These are phyloP conservation scores for Cyclocybe aegerita DNA, from an alignment of 768 basidiomycete genomes.

Conservation along the genomic window DNA sequence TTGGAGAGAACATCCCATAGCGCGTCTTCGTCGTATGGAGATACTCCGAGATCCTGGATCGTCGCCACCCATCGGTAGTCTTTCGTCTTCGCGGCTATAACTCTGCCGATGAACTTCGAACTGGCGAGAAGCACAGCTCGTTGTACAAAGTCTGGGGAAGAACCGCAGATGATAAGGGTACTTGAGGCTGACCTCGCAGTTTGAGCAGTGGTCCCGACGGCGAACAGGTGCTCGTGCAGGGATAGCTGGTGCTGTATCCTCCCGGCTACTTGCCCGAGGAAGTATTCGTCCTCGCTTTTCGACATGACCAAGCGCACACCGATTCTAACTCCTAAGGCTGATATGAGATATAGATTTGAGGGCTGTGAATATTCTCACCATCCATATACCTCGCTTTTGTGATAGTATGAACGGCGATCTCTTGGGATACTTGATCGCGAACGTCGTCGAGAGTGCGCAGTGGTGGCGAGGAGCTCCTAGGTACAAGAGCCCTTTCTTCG, in stretches of 20 bases:
- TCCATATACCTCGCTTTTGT: conserved; percentile 49
- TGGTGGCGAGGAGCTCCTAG: conserved; percentile 9
- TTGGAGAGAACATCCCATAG: conserved; percentile 73
- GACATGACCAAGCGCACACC: conserved; percentile 63
- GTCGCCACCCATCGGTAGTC: conserved; percentile 39
- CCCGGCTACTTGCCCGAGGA: conserved; percentile 54
- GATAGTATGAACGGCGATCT: conserved; percentile 54
- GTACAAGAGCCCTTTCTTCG: conserved; percentile 18
- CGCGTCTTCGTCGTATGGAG: conserved; percentile 62
- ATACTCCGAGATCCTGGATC: conserved; percentile 53
- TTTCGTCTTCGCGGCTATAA: conserved; percentile 35
- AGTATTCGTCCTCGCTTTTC: conserved; percentile 53
- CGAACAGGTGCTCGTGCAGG: conserved; percentile 49
- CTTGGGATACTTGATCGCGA: conserved; percentile 56
- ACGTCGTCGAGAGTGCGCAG: conserved; percentile 60
- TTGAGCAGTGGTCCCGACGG: conserved; percentile 48
- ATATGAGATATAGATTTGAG: background rate
- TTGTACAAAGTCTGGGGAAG: conserved; percentile 56
- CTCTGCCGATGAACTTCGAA: conserved; percentile 69
- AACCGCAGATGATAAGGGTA: conserved; percentile 58
- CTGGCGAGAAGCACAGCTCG: conserved; percentile 63
- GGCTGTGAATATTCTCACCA: conserved; percentile 24
- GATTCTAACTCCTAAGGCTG: conserved; percentile 42
- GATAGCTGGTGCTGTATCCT: conserved; percentile 41
- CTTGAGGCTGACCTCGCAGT: conserved; percentile 29